phyloP scores from a whole-genome alignment of 257 asterid genomes.

The Scutellaria galericulata region DNA sequence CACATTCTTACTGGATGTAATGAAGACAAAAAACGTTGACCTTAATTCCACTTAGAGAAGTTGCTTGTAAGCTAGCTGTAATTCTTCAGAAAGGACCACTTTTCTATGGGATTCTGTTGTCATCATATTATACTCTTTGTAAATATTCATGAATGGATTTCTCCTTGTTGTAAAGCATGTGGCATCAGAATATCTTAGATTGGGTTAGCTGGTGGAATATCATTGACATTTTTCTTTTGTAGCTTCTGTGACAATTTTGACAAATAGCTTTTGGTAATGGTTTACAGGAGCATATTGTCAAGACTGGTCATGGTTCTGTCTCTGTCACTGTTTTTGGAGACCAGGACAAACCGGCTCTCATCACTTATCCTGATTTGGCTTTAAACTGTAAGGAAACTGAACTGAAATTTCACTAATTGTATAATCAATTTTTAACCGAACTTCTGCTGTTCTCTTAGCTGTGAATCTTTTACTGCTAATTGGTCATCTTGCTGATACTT shows the following conservation, averaged over 20 bases:
- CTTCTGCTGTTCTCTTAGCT: conserved; percentile 24
- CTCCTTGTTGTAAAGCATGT: conserved; percentile 28
- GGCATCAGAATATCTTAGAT: conserved; percentile 30
- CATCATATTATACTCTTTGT: conserved; percentile 30
- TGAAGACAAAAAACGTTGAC: conserved; percentile 27
- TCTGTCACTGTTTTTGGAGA: conserved; percentile 92
- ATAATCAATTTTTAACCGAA: conserved; percentile 14
- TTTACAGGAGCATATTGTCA: conserved; percentile 87
- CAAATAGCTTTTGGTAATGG: conserved; percentile 36
- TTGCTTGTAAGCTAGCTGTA: conserved; percentile 38
- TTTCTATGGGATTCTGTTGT: conserved; percentile 32
- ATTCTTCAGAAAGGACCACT: conserved; percentile 35
- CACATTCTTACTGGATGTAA: conserved; percentile 33
- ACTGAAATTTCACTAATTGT: conserved; percentile 23
- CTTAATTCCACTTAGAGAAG: conserved; percentile 28
- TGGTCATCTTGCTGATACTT: conserved; percentile 20
- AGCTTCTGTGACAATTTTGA: conserved; percentile 33
- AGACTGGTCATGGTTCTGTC: conserved; percentile 76
- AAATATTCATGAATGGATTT: conserved; percentile 29
- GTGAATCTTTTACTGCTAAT: conserved; percentile 28
- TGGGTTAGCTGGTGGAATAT: conserved; percentile 41
- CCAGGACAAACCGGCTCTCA: conserved; percentile 92
- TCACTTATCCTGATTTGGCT: conserved; percentile 96
- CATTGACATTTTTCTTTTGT: conserved; percentile 29
- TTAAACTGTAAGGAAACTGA: conserved; percentile 71